Conservation (phyloP, 345 rosid species). For the Eucalyptus polyanthemos region DNA sequence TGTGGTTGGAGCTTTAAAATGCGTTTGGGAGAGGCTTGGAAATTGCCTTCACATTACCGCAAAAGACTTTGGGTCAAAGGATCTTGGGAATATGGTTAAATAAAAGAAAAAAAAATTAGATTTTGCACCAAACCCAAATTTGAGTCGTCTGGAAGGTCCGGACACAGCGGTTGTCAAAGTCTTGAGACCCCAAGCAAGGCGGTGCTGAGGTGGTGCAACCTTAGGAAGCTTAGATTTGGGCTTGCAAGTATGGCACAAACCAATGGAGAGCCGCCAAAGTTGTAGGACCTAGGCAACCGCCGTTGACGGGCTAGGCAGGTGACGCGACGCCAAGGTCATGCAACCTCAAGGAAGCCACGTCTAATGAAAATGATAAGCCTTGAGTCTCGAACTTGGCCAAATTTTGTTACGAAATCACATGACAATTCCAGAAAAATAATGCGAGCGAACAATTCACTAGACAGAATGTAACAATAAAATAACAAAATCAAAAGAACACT, state of each 20-base stretch:
- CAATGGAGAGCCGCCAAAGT: neutral
- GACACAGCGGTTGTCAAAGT: neutral
- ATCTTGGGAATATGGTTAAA: neutral
- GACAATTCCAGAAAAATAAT: no score
- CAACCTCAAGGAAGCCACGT: neutral
- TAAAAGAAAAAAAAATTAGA: neutral
- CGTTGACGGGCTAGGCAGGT: neutral
- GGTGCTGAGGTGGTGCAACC: neutral
- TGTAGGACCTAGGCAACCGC: neutral
- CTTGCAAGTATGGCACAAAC: neutral
- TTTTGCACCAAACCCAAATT: neutral
- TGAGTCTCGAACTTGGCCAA: neutral
- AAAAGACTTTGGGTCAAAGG: neutral
- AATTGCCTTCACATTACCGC: neutral
- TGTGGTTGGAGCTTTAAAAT: neutral
- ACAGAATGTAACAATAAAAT: no score
- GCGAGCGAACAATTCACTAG: no score
- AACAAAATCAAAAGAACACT: no score
- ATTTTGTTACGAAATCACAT: no score
- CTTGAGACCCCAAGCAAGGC: neutral
- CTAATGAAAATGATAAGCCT: neutral
- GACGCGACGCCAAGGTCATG: neutral
- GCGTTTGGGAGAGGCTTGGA: neutral
- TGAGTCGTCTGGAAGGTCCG: neutral
- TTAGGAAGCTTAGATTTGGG: neutral